Conservation (phyloP, 2,329 filamentous ascomycete species). For the Sporothrix curviconia region DNA sequence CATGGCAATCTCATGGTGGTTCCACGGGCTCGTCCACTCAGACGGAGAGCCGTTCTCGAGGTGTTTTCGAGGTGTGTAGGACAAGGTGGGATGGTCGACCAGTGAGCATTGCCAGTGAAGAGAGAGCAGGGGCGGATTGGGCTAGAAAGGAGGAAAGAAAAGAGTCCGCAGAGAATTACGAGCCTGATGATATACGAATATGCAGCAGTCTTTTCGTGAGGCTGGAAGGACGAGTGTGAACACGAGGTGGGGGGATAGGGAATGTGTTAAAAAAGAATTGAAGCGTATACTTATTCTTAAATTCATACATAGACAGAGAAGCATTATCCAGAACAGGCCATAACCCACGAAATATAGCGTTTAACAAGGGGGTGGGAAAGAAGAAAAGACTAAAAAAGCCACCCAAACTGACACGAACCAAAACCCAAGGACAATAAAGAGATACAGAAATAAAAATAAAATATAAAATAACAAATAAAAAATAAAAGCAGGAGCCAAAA, state of each 20-base stretch:
- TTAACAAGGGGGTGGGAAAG: too few relatives aligned
- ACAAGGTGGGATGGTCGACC: not conserved
- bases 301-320: too few relatives aligned
- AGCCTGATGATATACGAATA: not conserved
- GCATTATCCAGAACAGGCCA: too few relatives aligned
- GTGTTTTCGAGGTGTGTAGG: constrained; percentile 1
- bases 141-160: not conserved
- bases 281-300: too few relatives aligned
- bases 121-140: not conserved
- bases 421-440: not conserved
- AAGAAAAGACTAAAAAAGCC: not conserved
- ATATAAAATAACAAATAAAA: not conserved
- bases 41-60: not conserved
- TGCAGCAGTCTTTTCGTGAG: not conserved
- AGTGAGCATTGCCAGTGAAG: too few relatives aligned
- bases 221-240: not conserved
- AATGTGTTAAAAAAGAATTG: not conserved
- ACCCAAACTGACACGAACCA: too few relatives aligned
- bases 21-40: not conserved
- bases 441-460: not conserved
- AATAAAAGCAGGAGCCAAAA: not conserved
- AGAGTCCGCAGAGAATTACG: not conserved
- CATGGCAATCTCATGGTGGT: not conserved
- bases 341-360: too few relatives aligned
- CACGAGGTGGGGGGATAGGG: not conserved